These are phyloP conservation scores for Ulota crispa DNA, from an alignment of 225 moss, liverwort and hornwort species.

Conservation along the genomic window DNA sequence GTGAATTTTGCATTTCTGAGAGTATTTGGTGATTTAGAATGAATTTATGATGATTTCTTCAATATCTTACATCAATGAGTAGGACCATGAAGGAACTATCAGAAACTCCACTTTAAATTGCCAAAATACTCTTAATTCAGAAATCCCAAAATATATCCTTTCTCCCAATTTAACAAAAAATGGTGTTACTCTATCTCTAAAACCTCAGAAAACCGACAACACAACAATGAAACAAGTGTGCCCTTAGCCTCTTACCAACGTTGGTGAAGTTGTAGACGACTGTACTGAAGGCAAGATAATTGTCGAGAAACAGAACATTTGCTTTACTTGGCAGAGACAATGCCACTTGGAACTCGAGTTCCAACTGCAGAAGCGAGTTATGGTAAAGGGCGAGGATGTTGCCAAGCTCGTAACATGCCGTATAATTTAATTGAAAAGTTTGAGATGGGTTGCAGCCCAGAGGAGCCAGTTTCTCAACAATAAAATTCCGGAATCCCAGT, in stretches of 20 bases:
- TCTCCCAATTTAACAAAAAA: too few relatives aligned
- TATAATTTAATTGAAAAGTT: neutral
- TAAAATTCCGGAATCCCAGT: slow-evolving; percentile 43
- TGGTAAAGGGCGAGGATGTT: slow-evolving; percentile 15
- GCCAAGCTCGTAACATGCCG: neutral
- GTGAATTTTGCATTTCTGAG: too few relatives aligned
- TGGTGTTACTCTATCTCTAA: neutral
- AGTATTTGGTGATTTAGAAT: too few relatives aligned
- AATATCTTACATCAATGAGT: too few relatives aligned
- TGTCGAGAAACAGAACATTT: slow-evolving; percentile 3
- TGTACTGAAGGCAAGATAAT: neutral
- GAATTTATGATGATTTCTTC: too few relatives aligned
- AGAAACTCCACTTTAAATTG: too few relatives aligned
- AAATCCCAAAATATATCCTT: too few relatives aligned
- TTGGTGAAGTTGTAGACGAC: neutral
- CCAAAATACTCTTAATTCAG: too few relatives aligned
- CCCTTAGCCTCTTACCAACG: neutral
- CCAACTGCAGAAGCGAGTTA: slow-evolving; percentile 12
- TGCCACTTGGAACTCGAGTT: too few relatives aligned
- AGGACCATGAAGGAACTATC: too few relatives aligned
- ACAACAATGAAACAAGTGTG: neutral
- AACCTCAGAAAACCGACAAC: neutral
- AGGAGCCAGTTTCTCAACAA: slow-evolving; percentile 43
- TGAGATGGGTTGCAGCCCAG: slow-evolving; percentile 32
- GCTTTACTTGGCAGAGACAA: neutral